These are phyloP conservation scores for Leavenworthia alabamica DNA, from an alignment of 345 rosid species.

Conservation along the genomic window DNA sequence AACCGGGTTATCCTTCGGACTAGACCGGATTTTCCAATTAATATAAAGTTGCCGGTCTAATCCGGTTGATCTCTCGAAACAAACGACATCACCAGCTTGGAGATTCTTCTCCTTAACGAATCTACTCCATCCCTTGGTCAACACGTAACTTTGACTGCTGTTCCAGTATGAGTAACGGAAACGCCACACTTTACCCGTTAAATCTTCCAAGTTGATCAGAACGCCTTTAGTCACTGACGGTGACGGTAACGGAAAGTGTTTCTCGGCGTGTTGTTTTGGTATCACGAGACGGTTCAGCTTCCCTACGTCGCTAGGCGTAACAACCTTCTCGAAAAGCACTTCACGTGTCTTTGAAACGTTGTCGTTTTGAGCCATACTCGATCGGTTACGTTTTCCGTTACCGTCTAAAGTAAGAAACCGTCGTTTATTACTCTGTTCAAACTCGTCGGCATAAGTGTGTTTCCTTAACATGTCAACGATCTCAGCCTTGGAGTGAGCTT, in stretches of 20 bases:
- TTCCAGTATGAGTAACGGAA: constrained; percentile 96
- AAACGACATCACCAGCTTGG: constrained; percentile 71
- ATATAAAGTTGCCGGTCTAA: constrained; percentile 63
- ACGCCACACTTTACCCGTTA: constrained; percentile 72
- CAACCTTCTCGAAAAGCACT: constrained; percentile 77
- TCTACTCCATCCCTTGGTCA: constrained; percentile 92
- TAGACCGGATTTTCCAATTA: constrained; percentile 39
- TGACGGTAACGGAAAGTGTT: constrained; percentile 49
- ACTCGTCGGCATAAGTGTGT: constrained; percentile 74
- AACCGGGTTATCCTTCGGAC: constrained; percentile 12
- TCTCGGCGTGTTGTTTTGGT: constrained; percentile 92
- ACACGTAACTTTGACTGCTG: constrained; percentile 88
- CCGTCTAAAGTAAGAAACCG: constrained; percentile 16
- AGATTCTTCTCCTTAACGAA: constrained; percentile 83
- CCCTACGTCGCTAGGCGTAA: constrained; percentile 95
- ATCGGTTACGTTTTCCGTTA: constrained; percentile 35
- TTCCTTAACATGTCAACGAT: constrained; percentile 88
- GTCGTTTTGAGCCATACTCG: neutral
- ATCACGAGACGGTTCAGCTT: constrained; percentile 88
- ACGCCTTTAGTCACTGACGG: constrained; percentile 45
- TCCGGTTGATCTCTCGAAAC: constrained; percentile 71
- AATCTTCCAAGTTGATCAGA: constrained; percentile 67
- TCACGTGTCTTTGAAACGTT: constrained; percentile 40
- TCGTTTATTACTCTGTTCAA: constrained; percentile 55
- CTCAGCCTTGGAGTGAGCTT: constrained; percentile 80